phyloP scores from a whole-genome alignment of 257 asterid genomes.

The Fraxinus excelsior region DNA sequence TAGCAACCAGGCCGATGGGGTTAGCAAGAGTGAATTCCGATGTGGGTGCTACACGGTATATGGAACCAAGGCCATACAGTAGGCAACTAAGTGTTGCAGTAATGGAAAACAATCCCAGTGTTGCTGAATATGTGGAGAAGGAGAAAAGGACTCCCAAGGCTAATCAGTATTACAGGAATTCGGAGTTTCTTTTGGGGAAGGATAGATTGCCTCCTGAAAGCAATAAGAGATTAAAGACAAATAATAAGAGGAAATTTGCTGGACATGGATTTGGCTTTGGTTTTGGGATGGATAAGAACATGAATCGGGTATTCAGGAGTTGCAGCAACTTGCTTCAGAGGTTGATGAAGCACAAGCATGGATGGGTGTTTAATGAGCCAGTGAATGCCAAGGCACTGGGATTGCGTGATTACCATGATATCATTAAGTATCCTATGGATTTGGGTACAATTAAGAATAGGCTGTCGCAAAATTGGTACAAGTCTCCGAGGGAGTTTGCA shows the following conservation, averaged over 20 bases:
- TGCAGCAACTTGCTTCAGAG: conserved; percentile 75
- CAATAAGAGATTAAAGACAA: conserved; percentile 65
- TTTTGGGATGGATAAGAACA: conserved; percentile 49
- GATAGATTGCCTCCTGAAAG: conserved; percentile 86
- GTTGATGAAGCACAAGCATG: conserved; percentile 84
- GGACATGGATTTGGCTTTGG: conserved; percentile 48
- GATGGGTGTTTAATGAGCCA: conserved; percentile 90
- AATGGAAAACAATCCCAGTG: conserved; percentile 45
- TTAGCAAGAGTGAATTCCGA: conserved; percentile 55
- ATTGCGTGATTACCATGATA: conserved; percentile 72
- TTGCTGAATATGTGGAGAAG: conserved; percentile 59
- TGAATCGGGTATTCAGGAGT: conserved; percentile 54
- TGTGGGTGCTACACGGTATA: conserved; percentile 50
- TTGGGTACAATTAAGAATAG: conserved; percentile 78
- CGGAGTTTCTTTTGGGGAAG: conserved; percentile 89
- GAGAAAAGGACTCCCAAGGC: conserved; percentile 97
- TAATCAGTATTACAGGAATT: conserved; percentile 73
- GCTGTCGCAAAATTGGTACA: conserved; percentile 66
- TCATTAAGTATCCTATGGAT: conserved; percentile 90
- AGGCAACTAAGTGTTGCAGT: conserved; percentile 74
- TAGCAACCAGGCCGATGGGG: conserved; percentile 33
- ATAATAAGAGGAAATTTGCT: conserved; percentile 55
- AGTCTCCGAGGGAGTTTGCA: conserved; percentile 69
- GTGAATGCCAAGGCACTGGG: conserved; percentile 69
- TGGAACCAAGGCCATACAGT: conserved; percentile 50